Percentiles rank a stretch among this genome's conserved stretches.
These are phyloP conservation scores for Pythium phragmitis DNA, from an alignment of 352 stramenopile genomes.

Conservation along the genomic window DNA sequence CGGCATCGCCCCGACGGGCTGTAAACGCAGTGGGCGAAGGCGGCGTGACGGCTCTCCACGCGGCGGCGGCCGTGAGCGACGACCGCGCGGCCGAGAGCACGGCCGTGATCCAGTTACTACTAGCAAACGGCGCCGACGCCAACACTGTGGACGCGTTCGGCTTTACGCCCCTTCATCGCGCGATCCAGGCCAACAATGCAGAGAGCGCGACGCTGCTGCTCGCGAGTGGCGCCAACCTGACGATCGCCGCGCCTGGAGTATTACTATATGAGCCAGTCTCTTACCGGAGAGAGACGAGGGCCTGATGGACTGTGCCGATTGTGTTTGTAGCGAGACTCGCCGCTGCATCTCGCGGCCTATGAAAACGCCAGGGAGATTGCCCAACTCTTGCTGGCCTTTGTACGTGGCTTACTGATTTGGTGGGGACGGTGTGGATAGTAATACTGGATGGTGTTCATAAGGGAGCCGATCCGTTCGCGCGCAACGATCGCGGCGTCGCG, in stretches of 20 bases:
- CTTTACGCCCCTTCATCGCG: constrained; percentile 36
- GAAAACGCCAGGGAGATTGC: constrained; percentile 34
- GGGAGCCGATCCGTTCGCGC: constrained; percentile 35
- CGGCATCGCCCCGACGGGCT: neutral
- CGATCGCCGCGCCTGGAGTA: constrained; percentile 31
- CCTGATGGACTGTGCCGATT: neutral
- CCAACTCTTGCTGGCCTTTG: constrained; percentile 34
- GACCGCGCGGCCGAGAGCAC: constrained; percentile 6
- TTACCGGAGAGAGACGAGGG: neutral
- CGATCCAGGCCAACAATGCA: constrained; percentile 29
- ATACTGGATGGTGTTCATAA: constrained; percentile 2
- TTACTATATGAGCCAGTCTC: neutral
- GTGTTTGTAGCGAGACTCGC: constrained; percentile 25
- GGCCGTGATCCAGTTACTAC: constrained; percentile 26
- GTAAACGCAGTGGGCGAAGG: constrained; percentile 18
- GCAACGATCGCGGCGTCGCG: constrained; percentile 32
- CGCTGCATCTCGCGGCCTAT: constrained; percentile 36
- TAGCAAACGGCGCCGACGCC: constrained; percentile 25
- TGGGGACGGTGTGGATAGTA: too few relatives aligned
- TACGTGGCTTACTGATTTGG: constrained; percentile 14
- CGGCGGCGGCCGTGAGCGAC: constrained; percentile 11
- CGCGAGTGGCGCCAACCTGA: constrained; percentile 31
- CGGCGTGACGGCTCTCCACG: constrained; percentile 30
- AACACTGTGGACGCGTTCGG: constrained; percentile 33
- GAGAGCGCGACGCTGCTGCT: constrained; percentile 34